Base-by-base conservation (phyloP, 2,329 filamentous ascomycete genomes). In the Exophiala sp. region DNA sequence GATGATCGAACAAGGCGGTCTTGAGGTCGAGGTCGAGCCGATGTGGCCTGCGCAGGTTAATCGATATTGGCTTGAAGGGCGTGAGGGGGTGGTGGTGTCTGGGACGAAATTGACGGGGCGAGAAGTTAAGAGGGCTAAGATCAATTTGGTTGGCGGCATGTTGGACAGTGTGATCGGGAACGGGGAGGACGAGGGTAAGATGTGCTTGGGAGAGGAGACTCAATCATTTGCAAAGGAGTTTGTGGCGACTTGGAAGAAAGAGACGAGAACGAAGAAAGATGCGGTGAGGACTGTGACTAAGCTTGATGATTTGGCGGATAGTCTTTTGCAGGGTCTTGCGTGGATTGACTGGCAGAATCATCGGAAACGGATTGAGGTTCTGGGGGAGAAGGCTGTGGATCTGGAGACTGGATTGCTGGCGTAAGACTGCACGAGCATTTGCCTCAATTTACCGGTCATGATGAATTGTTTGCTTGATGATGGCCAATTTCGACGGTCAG, bases 221-320 rank as follows among this genome's bases (percentile, higher is more conserved):
- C 36, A 52, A 20, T 24, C 46, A 7, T 38, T 50, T 10, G 50
- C 47, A 12, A n/a, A 47, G 11, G 48, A 54, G 9, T 55, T 57
- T 18, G 40, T 59, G 16, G 54, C 54, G 21, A 40, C 35, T 18
- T 55, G 49, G 46, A 52, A 49, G 11, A 58, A 60, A 24, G 49
- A 32, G 21, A 39, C 24, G 2, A 50, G 35, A 14, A 14, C 2
- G 6, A 54, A 47, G 29, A 49, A 45, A 38, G 35, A 34, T 29
- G 38, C 29, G 20, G 35, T 6, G 7, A 34, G 21, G 6, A 36
- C 44, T 47, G 56, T 59, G n/a, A 40, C 65, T n/a, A 94, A 94
- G 69, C 69, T 92, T 49, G 89, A 95, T 69, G 89, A 95, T 72
- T 71, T 95, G 46, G 87, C 89, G 0, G 89, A 95, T 72, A 88